Evolutionary conservation across 768 basidiomycete genomes (phyloP).

Genomic region (Serendipita vermifera): DNA sequence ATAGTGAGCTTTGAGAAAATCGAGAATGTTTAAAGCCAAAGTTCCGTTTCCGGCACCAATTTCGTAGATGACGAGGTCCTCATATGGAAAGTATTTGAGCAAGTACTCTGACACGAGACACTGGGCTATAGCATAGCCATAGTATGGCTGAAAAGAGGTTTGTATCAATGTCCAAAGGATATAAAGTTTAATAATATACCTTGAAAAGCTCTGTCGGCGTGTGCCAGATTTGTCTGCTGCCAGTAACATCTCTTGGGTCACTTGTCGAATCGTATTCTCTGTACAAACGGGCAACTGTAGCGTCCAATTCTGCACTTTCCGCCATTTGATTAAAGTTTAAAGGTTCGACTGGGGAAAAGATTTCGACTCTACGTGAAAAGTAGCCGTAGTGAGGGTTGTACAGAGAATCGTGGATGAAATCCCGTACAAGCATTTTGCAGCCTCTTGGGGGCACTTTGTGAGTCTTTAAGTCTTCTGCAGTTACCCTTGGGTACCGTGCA

Average conservation of each 20-base stretch:
- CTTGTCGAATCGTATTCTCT: slow-evolving; percentile 51
- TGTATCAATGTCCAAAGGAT: slow-evolving; percentile 5
- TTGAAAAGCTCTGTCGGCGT: slow-evolving; percentile 97
- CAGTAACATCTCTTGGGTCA: slow-evolving; percentile 41
- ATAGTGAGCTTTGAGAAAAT: slow-evolving; percentile 60
- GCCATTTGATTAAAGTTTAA: slow-evolving; percentile 60
- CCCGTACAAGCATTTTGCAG: slow-evolving; percentile 89
- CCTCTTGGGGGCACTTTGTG: slow-evolving; percentile 49
- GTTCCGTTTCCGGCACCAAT: slow-evolving; percentile 98
- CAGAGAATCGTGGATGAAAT: slow-evolving; percentile 91
- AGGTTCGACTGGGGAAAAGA: slow-evolving; percentile 55
- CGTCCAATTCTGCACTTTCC: slow-evolving; percentile 65
- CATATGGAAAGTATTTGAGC: slow-evolving; percentile 89
- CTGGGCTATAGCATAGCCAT: slow-evolving; percentile 78
- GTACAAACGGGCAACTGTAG: slow-evolving; percentile 66
- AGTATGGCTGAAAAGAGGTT: slow-evolving; percentile 59
- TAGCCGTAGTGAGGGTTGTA: slow-evolving; percentile 98
- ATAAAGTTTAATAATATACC: slow-evolving; percentile 31
- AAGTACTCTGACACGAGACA: slow-evolving; percentile 88
- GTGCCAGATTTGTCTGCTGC: slow-evolving; percentile 94
- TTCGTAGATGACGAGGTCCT: slow-evolving; percentile 93
- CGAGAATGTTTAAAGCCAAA: slow-evolving; percentile 75
- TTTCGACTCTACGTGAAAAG: slow-evolving; percentile 84
- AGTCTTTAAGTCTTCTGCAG: slow-evolving; percentile 54
- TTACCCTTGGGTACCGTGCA: slow-evolving; percentile 42